A percentile compares a stretch with the other conserved stretches of the same genome.
Conservation (phyloP, 495 filamentous ascomycete species). For the Aspergillus hancockii region DNA sequence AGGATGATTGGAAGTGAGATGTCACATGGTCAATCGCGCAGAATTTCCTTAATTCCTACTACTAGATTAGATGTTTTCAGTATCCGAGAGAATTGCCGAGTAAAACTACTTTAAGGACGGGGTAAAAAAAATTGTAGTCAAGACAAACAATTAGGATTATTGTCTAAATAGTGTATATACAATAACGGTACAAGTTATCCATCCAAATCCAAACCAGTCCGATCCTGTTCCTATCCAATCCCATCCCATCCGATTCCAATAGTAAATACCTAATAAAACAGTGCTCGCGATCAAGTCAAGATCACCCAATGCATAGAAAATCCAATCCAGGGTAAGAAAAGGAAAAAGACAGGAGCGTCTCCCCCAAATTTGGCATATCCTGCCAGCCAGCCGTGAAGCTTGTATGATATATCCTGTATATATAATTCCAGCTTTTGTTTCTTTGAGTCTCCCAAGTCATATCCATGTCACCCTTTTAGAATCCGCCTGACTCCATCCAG, state of each 20-base stretch:
- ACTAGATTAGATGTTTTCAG: no score
- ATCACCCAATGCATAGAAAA: neutral
- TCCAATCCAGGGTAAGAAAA: constrained; percentile 2
- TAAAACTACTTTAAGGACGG: neutral
- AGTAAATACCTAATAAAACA: constrained; percentile 24
- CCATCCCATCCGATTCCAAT: constrained; percentile 22
- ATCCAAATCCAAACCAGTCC: constrained; percentile 8
- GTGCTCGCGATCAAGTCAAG: constrained; percentile 10
- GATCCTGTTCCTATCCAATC: constrained; percentile 5
- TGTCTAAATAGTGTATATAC: constrained; percentile 16
- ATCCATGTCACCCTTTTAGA: neutral
- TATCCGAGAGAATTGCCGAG: neutral
- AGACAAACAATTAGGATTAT: neutral
- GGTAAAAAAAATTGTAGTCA: neutral
- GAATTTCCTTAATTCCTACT: no score
- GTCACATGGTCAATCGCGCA: no score
- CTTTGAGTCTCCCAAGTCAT: neutral
- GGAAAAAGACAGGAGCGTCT: neutral
- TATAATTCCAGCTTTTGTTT: neutral
- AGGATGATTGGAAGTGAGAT: no score
- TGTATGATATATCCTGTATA: constrained; percentile 8
- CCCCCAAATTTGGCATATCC: neutral
- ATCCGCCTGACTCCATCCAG: constrained; percentile 10
- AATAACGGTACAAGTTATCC: constrained; percentile 14
- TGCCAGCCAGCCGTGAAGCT: constrained; percentile 4